A percentile compares a stretch with the other conserved stretches of the same genome.
phyloP scores from a whole-genome alignment of 1,284 basidiomycete genomes.

The Apiotrichum veenhuisii region DNA sequence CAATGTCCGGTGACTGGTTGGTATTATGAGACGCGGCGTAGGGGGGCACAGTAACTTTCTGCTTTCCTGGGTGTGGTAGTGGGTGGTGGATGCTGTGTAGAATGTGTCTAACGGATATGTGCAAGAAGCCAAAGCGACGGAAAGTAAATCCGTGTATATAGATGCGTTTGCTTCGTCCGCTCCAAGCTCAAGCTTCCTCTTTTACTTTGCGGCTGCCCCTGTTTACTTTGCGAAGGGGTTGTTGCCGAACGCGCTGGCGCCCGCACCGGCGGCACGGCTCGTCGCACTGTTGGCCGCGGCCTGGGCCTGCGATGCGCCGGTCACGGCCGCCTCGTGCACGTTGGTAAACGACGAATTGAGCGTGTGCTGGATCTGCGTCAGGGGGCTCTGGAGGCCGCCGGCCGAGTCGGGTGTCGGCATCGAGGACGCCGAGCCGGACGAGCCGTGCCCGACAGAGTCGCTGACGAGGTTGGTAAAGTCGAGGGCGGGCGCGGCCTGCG shows the following conservation, averaged over 20 bases:
- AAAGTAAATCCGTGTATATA: no score
- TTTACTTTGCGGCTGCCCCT: no score
- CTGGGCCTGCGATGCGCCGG: background rate
- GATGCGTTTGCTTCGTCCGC: no score
- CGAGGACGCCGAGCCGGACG: background rate
- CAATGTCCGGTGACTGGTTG: no score
- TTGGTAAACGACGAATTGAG: background rate
- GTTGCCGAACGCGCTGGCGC: background rate
- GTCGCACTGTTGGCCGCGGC: background rate
- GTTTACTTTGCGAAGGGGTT: no score
- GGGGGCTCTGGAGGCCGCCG: background rate
- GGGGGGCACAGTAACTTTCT: no score
- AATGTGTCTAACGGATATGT: background rate
- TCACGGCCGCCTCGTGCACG: background rate
- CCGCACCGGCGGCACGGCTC: background rate
- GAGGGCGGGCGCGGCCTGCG: background rate
- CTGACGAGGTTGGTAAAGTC: background rate
- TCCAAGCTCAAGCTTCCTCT: no score
- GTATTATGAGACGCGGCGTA: no score
- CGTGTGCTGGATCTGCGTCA: background rate
- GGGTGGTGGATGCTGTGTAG: background rate
- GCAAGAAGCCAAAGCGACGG: no score
- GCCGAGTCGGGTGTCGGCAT: background rate
- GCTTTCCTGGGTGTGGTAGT: no score
- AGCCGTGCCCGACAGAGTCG: background rate